These are phyloP conservation scores for Cladophialophora exuberans DNA, from an alignment of 2,329 filamentous ascomycete species.

Conservation along the genomic window DNA sequence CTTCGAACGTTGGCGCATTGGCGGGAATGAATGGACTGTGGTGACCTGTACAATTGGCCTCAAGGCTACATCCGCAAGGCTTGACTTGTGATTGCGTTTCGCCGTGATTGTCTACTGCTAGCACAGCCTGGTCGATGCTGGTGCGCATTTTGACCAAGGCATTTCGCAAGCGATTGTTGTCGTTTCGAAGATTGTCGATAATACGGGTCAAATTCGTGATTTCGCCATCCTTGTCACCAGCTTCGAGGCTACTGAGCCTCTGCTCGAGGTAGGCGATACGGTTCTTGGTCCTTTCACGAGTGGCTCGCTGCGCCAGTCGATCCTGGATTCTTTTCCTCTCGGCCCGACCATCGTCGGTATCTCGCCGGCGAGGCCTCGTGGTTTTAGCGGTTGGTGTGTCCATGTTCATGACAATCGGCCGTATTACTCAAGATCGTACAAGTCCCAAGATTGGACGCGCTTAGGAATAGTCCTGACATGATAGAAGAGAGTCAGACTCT, in stretches of 20 bases:
- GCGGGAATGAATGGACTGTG: background rate
- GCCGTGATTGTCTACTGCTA: constrained; percentile 6
- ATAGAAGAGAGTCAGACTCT: constrained; percentile 15
- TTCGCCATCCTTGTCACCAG: constrained; percentile 23
- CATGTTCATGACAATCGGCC: constrained; percentile 8
- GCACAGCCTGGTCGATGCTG: constrained; percentile 24
- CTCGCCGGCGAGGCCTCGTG: constrained; percentile 14
- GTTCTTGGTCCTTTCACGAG: constrained; percentile 33
- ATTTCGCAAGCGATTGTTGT: constrained; percentile 26
- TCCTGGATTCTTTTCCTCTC: constrained; percentile 31
- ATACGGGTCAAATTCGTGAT: constrained; percentile 24
- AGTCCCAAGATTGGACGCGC: background rate
- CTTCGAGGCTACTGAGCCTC: constrained; percentile 26
- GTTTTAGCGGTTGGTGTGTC: constrained; percentile 9
- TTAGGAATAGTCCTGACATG: constrained; percentile 9
- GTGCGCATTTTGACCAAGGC: constrained; percentile 29
- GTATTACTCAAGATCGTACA: background rate
- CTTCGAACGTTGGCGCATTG: constrained; percentile 3
- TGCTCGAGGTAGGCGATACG: constrained; percentile 30
- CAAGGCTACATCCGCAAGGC: constrained; percentile 9
- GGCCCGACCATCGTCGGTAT: constrained; percentile 23
- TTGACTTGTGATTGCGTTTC: background rate
- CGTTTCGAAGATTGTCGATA: constrained; percentile 25
- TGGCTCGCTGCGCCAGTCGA: constrained; percentile 33
- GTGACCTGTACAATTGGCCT: constrained; percentile 3